Evolutionary conservation across 169 alveolate genomes (phyloP), one percentile per base, ranked within the genome.

Genomic region (Plasmodium knowlesi): DNA sequence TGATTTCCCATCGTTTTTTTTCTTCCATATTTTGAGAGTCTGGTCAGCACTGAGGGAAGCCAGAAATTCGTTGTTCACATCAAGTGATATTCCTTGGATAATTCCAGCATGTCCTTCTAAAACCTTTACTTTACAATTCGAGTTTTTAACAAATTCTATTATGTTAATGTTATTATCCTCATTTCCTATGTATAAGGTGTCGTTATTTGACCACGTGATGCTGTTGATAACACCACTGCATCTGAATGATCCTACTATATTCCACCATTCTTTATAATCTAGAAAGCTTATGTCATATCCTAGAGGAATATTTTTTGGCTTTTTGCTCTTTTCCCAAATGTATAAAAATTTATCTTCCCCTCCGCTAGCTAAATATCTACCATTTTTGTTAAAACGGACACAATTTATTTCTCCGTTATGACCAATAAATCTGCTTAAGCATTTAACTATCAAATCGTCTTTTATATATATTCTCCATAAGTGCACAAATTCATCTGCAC

Each of bases 401-500:
- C 98, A 96, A 82, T 97, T 97, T 71, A 97, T 98, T 84, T 97
- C 99, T 30, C 97, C 98, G 80, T 96, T 98, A 88, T 97, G 99
- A 6, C 99, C 99, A 2, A 97, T 92, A 46, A 97, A 95, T 16
- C 99, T 92, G 46, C 97, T 96, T 92, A 97, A 86, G 46, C 97
- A 96, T 54, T 96, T 96, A 72, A 96, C 96, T 76, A 97, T 96
- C 74, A 97, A 95, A 86, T 95, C 94, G 79, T 96, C 96, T 22
- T 97, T 96, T 5, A 97, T 96, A 54, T 95, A 92, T 37, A 97
- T 95, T 46, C 96, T 96, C 98, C 98, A 97, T 54, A 97, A 96
- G 83, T 97, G 99, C 12, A 97, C 97, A 90, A 97, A 97, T 71
- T 97, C 99, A 79, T 97, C 99, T 1, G 99, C 99, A 30, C 99